These are phyloP conservation scores for Leccinum subrobustum DNA, from an alignment of 1,284 basidiomycete genomes.

Conservation along the genomic window DNA sequence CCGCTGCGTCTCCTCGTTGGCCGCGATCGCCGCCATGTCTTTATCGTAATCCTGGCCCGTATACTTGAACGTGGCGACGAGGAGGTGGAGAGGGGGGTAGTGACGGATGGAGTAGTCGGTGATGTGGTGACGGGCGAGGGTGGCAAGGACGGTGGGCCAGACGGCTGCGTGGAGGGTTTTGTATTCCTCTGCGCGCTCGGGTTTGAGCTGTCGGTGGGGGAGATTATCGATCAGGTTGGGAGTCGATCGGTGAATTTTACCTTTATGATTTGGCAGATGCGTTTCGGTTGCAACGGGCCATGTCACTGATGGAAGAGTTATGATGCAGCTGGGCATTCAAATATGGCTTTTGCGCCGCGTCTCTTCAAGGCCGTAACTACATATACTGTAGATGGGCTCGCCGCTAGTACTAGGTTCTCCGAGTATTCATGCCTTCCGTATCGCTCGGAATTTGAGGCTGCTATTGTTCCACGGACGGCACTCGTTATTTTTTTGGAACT, in stretches of 20 bases:
- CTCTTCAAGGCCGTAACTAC: neutral
- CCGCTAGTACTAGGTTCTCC: neutral
- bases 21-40: constrained; percentile 66
- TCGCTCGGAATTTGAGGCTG: neutral
- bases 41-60: constrained; percentile 57
- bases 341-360: neutral
- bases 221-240: neutral
- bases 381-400: neutral
- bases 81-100: constrained; percentile 57
- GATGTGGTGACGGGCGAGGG: constrained; percentile 66
- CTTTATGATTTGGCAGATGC: constrained; percentile 75
- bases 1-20: constrained; percentile 63
- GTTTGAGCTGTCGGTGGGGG: constrained; percentile 50
- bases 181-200: constrained; percentile 64
- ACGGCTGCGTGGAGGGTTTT: constrained; percentile 63
- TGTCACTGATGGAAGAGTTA: neutral
- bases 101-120: constrained; percentile 78
- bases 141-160: constrained; percentile 71
- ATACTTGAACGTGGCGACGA: constrained; percentile 73
- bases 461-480: neutral
- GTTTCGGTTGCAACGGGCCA: constrained; percentile 49
- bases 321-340: neutral
- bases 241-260: constrained; percentile 27
- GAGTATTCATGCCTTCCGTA: neutral
- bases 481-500: constrained; percentile 20